Base-by-base conservation (phyloP, 495 filamentous ascomycete genomes). In the Emericellopsis terricola region DNA sequence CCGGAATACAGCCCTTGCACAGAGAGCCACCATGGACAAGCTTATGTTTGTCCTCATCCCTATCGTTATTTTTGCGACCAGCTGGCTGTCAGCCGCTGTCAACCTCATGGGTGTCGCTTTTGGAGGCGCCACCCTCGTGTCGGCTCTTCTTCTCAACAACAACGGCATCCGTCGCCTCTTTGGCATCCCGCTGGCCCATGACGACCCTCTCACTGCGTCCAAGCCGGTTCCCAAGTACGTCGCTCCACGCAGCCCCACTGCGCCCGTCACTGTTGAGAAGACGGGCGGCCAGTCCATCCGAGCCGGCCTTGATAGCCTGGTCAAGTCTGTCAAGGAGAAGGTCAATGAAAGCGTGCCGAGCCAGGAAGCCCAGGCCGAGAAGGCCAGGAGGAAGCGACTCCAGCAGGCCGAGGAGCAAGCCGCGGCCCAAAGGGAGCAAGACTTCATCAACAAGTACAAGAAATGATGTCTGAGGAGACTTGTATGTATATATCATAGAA, bases 41-140 rank as follows among this genome's bases (percentile, higher is more conserved):
- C 53, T 92, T 44, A 37, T 57, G 8, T 61, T 68, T 23, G 60
- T 59, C 14, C 36, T 94, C 4, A 76, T 83, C 8, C 48, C 61
- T 0, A 7, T 87, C 2, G 67, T 71, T 15, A 58, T 80, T 18
- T 8, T 62, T 7, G 67, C 85, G 43, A 76, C 79, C 29, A 44
- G 59, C 3, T 73, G 55, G 45, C 60, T 78, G 47, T 79, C 87
- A 0, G 71, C 71, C 9, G 68, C 61, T 5, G 42, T 92, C 33
- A 35, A 35, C 21, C 33, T 35, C 21, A 35, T 35, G 4, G 78
- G 85, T 45, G 53, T 82, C 28, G 81, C 76, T 52, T 85, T 97
- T 56, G 45, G 67, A 28, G 35, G 60, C 15, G 60, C 71, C 1
- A 64, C 71, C 33, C 1, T 65, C 0, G 52, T 81, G 19, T 24